Percentiles rank a stretch among this genome's conserved stretches.
Conservation (phyloP, 139 green algal species). For the Chlamydomonas sphaeroides region DNA sequence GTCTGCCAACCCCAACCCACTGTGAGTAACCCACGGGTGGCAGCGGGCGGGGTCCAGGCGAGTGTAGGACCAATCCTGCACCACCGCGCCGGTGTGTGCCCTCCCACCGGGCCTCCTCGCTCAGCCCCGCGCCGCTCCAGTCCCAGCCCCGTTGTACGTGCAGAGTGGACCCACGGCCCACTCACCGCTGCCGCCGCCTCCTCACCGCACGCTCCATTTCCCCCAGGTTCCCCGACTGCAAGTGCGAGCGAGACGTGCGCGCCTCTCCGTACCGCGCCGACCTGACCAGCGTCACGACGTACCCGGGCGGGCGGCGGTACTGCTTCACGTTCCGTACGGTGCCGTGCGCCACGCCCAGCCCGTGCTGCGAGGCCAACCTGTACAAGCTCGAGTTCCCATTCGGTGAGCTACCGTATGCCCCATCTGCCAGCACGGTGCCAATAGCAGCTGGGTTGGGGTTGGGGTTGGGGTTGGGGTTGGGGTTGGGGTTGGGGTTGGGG, state of each 20-base stretch:
- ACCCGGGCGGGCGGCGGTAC: slow-evolving; percentile 7
- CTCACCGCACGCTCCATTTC: background rate
- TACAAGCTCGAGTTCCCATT: slow-evolving; percentile 44
- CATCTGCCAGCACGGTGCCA: background rate
- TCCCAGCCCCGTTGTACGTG: background rate
- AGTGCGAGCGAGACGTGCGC: background rate
- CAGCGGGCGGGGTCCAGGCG: no score
- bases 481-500: background rate
- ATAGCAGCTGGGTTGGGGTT: background rate
- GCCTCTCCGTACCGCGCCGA: slow-evolving; percentile 15
- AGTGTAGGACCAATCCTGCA: background rate
- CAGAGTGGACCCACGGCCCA: no score
- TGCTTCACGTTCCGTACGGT: slow-evolving; percentile 34
- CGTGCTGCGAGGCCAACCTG: slow-evolving; percentile 35
- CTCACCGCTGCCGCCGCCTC: background rate
- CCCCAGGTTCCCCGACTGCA: slow-evolving; percentile 29
- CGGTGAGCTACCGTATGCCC: slow-evolving; percentile 4
- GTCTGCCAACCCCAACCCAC: slow-evolving; percentile 19
- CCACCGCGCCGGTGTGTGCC: background rate
- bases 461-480: background rate
- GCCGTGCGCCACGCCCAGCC: background rate
- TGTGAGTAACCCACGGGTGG: background rate
- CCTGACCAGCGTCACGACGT: background rate
- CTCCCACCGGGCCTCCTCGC: background rate
- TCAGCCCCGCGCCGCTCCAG: background rate